Conservation (phyloP, 345 rosid species). For the Camelina neglecta region DNA sequence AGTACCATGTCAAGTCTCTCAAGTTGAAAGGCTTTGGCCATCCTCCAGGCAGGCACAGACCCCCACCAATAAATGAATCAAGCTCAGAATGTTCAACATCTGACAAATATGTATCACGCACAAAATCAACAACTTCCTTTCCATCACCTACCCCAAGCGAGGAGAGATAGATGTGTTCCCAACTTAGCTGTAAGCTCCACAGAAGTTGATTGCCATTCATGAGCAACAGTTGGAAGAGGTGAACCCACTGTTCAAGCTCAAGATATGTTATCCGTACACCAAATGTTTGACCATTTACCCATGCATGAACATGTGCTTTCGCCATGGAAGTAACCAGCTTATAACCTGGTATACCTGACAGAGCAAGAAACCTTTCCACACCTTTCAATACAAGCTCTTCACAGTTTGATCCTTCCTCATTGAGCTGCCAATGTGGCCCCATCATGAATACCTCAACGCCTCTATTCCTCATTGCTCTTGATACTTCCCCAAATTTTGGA, state of each 20-base stretch:
- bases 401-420: conserved; percentile 48
- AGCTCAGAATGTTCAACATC: conserved; percentile 38
- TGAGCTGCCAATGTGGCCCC: conserved; percentile 86
- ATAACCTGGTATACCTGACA: conserved; percentile 72
- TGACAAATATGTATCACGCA: conserved; percentile 55
- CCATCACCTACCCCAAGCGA: conserved; percentile 79
- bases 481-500: conserved; percentile 89
- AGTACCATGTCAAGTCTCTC: conserved; percentile 62
- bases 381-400: conserved; percentile 66
- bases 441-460: conserved; percentile 95
- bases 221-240: conserved; percentile 79
- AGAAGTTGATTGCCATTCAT: conserved; percentile 65
- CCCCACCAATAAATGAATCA: conserved; percentile 41
- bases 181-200: conserved; percentile 89
- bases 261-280: conserved; percentile 69
- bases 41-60: conserved; percentile 77
- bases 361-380: conserved; percentile 67
- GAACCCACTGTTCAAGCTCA: conserved; percentile 90
- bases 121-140: conserved; percentile 60
- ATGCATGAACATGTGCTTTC: conserved; percentile 78
- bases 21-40: conserved; percentile 80
- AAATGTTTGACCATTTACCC: conserved; percentile 54
- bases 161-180: conserved; percentile 91
- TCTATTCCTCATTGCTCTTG: conserved; percentile 97
- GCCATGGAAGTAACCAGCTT: conserved; percentile 81